These are phyloP conservation scores for Penicillium brevicompactum DNA, from an alignment of 2,329 filamentous ascomycete genomes.

Conservation along the genomic window DNA sequence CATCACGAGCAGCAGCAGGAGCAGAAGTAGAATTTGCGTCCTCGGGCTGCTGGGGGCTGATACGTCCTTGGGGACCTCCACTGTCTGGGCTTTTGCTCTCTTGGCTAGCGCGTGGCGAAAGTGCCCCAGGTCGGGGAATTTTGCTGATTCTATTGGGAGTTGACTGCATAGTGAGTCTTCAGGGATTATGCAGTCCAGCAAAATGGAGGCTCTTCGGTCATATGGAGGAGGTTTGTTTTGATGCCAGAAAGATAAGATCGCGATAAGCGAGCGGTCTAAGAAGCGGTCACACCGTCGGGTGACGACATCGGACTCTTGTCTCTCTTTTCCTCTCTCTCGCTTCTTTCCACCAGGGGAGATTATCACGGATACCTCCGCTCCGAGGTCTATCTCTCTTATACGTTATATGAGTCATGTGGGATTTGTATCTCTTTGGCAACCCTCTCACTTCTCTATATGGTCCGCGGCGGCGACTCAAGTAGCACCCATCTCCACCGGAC, in stretches of 20 bases:
- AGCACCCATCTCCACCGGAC: constrained; percentile 13
- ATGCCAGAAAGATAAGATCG: constrained; percentile 8
- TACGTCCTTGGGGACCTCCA: constrained; percentile 4
- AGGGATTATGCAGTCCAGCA: neutral
- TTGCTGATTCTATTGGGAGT: constrained; percentile 7
- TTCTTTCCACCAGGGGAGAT: neutral
- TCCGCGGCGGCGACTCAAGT: constrained; percentile 19
- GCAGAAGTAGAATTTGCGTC: neutral
- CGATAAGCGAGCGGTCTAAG: constrained; percentile 8
- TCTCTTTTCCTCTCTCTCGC: neutral
- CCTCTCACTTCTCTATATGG: constrained; percentile 10
- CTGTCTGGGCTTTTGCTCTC: constrained; percentile 13
- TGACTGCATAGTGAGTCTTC: neutral
- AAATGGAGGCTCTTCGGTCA: too few species aligned
- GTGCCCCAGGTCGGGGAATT: constrained; percentile 6
- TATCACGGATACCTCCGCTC: constrained; percentile 7
- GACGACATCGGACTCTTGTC: constrained; percentile 16
- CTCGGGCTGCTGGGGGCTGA: constrained; percentile 17
- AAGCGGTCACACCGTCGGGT: constrained; percentile 20
- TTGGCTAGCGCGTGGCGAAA: constrained; percentile 14
- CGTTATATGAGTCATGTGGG: constrained; percentile 12
- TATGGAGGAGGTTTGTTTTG: neutral
- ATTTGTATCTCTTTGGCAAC: constrained; percentile 10
- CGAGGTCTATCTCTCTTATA: constrained; percentile 1
- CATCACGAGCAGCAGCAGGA: neutral